Evolutionary conservation across 208 protist species (phyloP), one percentile per base, ranked within the genome.

Genomic region (Leishmania turanica): DNA sequence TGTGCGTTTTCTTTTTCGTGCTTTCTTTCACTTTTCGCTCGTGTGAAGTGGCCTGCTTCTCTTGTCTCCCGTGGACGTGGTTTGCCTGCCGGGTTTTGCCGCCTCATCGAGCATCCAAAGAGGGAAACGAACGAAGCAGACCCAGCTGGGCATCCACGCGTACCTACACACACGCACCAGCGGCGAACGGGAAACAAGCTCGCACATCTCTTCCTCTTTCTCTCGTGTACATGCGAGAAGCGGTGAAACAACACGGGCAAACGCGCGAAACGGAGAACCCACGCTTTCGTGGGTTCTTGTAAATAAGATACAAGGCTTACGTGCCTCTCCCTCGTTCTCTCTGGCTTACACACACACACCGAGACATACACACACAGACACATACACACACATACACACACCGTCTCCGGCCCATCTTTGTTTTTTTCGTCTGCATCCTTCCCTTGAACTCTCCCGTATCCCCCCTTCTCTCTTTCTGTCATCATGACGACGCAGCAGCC

Each of bases 401-500:
- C 56, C 17, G 2, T 62, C 24, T n/a, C 13, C 24, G 7, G 3
- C 31, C 31, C 62, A 19, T 42, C 31, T 37, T 40, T 68, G 17
- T 24, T 15, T 21, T 21, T 37, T 68, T 5, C 8, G 42, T 13
- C 62, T 8, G 6, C 56, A 62, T 31, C 56, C 56, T 62, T 62
- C 8, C 24, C 56, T 19, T 8, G 6, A 31, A 13, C 27, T 62
- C 7, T 62, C 24, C 56, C 56, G 56, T 51, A 51, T 7, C 4
- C 49, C 24, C 27, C 2, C 11, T 53, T 53, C 11, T 72, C 13
- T 49, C 15, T 51, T 19, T 27, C 37, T 27, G 15, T 47, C 24
- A 3, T n/a, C 37, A 93, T 92, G 86, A 24, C 89, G 27, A 72
- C 84, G 5, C 70, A 78, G 37, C 60, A 90, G n/a, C 45, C 75